phyloP scores from a whole-genome alignment of 768 basidiomycete genomes.

The Tricholoma matsutake region DNA sequence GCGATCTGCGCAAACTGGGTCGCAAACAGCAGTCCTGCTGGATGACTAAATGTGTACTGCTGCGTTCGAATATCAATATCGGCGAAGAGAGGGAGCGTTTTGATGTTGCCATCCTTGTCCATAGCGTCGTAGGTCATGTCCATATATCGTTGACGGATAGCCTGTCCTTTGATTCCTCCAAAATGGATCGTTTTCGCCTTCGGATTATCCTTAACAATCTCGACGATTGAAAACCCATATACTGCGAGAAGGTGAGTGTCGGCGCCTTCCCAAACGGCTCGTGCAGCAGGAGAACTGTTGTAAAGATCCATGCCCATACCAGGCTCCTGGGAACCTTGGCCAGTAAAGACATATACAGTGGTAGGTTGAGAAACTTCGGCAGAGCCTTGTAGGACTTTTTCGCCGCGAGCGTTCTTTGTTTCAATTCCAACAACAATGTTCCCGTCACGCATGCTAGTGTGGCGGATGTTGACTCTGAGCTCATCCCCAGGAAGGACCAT shows the following conservation, averaged over 20 bases:
- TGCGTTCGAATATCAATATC: conserved; percentile 95
- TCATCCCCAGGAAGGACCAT: conserved; percentile 95
- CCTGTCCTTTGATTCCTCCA: conserved; percentile 98
- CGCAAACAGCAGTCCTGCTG: conserved; percentile 90
- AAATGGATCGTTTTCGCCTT: conserved; percentile 99
- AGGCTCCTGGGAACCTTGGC: conserved; percentile 96
- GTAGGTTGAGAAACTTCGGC: conserved; percentile 91
- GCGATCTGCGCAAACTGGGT: conserved; percentile 99
- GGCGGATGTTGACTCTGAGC: conserved; percentile 81
- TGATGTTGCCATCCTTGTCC: conserved; percentile 94
- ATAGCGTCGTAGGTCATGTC: conserved; percentile 98
- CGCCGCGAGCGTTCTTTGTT: conserved; percentile 79
- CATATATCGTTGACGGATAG: conserved; percentile 98
- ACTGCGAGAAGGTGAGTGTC: conserved; percentile 91
- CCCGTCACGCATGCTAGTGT: conserved; percentile 89
- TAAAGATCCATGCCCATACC: conserved; percentile 99
- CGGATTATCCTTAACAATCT: conserved; percentile 98
- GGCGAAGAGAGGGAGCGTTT: conserved; percentile 92
- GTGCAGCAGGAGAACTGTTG: conserved; percentile 87
- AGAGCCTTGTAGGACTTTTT: conserved; percentile 89
- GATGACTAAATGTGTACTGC: conserved; percentile 98
- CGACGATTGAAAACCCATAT: conserved; percentile 97
- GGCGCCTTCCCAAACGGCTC: conserved; percentile 96
- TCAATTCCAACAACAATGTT: conserved; percentile 90
- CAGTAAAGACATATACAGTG: conserved; percentile 97